These are phyloP conservation scores for Arachis stenosperma DNA, from an alignment of 306 rosid species.

Conservation along the genomic window DNA sequence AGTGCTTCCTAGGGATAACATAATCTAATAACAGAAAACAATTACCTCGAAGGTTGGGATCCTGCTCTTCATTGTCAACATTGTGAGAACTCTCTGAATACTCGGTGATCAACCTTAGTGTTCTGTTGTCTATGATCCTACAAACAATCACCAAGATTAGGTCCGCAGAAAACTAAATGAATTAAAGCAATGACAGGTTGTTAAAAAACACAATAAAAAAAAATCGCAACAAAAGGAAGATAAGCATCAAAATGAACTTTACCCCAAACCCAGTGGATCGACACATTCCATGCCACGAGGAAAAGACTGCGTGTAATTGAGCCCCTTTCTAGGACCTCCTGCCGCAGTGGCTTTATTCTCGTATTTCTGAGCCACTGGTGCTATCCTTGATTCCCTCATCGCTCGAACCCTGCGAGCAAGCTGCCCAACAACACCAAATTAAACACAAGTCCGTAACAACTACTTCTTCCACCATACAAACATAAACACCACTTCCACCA, in stretches of 20 bases:
- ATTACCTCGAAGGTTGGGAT: conserved; percentile 81
- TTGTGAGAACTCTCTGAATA: conserved; percentile 67
- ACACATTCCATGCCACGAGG: conserved; percentile 98
- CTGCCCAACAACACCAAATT: conserved; percentile 63
- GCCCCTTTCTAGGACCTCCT: conserved; percentile 58
- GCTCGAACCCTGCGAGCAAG: conserved; percentile 97
- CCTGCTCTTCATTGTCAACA: conserved; percentile 56
- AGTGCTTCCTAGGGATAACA: neutral
- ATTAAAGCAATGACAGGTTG: conserved; percentile 1
- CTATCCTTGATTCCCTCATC: conserved; percentile 95
- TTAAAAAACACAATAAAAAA: conserved; percentile 7
- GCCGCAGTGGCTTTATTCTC: conserved; percentile 59
- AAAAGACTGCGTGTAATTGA: conserved; percentile 71
- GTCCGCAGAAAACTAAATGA: conserved; percentile 31
- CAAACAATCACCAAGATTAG: conserved; percentile 34
- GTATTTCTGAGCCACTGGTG: conserved; percentile 81
- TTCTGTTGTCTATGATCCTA: conserved; percentile 94
- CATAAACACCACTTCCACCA: neutral
- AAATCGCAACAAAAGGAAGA: conserved; percentile 22
- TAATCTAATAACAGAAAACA: conserved; percentile 13
- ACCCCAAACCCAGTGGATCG: conserved; percentile 98
- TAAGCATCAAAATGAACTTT: conserved; percentile 39
- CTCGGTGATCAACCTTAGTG: conserved; percentile 82
- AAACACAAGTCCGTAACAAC: conserved; percentile 44
- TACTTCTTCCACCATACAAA: conserved; percentile 12